phyloP scores from a whole-genome alignment of 2,329 filamentous ascomycete genomes.

The Coniochaeta sp. region DNA sequence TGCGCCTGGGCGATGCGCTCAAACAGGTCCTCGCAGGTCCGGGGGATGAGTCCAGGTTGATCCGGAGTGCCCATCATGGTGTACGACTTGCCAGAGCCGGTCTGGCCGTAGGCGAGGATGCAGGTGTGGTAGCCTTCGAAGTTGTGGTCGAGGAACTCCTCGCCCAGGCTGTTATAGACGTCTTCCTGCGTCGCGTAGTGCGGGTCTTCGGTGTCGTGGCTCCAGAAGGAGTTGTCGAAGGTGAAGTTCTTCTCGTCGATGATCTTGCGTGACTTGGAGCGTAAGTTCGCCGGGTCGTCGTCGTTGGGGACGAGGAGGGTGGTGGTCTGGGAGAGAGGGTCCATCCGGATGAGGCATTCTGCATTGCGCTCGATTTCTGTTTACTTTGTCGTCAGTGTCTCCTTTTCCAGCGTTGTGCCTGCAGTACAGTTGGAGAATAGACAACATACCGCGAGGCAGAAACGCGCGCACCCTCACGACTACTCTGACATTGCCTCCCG shows the following conservation, averaged over 20 bases:
- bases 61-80: slow-evolving; percentile 92
- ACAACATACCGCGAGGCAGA: slow-evolving; percentile 61
- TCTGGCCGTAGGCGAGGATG: slow-evolving; percentile 98
- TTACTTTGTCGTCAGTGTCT: neutral
- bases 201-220: slow-evolving; percentile 67
- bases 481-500: slow-evolving; percentile 72
- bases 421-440: too few relatives aligned
- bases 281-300: slow-evolving; percentile 43
- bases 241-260: slow-evolving; percentile 87
- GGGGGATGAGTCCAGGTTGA: slow-evolving; percentile 84
- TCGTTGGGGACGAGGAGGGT: slow-evolving; percentile 54
- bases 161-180: slow-evolving; percentile 87
- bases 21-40: slow-evolving; percentile 94
- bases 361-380: slow-evolving; percentile 75
- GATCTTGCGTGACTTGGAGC: slow-evolving; percentile 62
- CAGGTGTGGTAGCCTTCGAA: slow-evolving; percentile 99
- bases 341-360: slow-evolving; percentile 86
- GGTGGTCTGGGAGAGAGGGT: slow-evolving; percentile 78
- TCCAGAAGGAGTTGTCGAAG: slow-evolving; percentile 99
- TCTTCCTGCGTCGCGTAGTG: slow-evolving; percentile 92
- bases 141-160: slow-evolving; percentile 98
- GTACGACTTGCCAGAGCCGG: slow-evolving; percentile 95
- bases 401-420: slow-evolving; percentile 6
- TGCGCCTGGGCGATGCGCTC: slow-evolving; percentile 75
- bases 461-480: slow-evolving; percentile 77